Evolutionary conservation across 2,329 filamentous ascomycete species (phyloP).

Genomic region (Ophiocordyceps australis): DNA sequence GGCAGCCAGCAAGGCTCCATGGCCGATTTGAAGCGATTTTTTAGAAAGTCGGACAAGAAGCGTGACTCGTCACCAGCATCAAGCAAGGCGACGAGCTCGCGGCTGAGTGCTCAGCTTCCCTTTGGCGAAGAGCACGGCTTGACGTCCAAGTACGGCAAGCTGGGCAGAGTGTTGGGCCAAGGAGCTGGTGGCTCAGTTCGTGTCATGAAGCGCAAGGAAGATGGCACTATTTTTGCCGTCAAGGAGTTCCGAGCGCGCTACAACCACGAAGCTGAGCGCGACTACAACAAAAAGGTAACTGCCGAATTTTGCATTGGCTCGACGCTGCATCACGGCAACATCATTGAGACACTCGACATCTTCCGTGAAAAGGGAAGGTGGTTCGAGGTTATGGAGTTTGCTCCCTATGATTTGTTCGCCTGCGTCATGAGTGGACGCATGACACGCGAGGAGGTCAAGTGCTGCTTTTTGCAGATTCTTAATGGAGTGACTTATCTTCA

Average conservation of each 20-base stretch:
- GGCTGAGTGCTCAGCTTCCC: slow-evolving; percentile 47
- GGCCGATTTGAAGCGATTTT: slow-evolving; percentile 92
- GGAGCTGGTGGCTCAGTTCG: slow-evolving; percentile 90
- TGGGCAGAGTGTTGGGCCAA: slow-evolving; percentile 83
- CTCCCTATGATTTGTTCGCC: slow-evolving; percentile 87
- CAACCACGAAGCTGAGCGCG: slow-evolving; percentile 81
- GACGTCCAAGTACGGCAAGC: slow-evolving; percentile 83
- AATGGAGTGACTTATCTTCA: slow-evolving; percentile 91
- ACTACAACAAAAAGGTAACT: slow-evolving; percentile 96
- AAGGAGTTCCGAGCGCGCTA: slow-evolving; percentile 92
- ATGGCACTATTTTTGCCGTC: slow-evolving; percentile 87
- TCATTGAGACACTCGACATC: slow-evolving; percentile 95
- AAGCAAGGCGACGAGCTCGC: slow-evolving; percentile 25
- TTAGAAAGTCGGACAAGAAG: slow-evolving; percentile 60
- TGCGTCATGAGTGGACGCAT: slow-evolving; percentile 99
- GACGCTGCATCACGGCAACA: slow-evolving; percentile 90
- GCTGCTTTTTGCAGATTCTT: slow-evolving; percentile 84
- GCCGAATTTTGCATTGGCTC: slow-evolving; percentile 97
- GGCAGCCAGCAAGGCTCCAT: slow-evolving; percentile 54
- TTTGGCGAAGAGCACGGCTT: slow-evolving; percentile 91
- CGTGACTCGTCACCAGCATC: slow-evolving; percentile 44
- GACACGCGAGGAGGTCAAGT: slow-evolving; percentile 77
- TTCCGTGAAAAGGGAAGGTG: slow-evolving; percentile 85
- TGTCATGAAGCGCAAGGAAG: slow-evolving; percentile 82
- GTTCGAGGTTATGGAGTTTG: slow-evolving; percentile 99